Evolutionary conservation across 345 rosid genomes (phyloP).

Genomic region (Cardamine resedifolia): DNA sequence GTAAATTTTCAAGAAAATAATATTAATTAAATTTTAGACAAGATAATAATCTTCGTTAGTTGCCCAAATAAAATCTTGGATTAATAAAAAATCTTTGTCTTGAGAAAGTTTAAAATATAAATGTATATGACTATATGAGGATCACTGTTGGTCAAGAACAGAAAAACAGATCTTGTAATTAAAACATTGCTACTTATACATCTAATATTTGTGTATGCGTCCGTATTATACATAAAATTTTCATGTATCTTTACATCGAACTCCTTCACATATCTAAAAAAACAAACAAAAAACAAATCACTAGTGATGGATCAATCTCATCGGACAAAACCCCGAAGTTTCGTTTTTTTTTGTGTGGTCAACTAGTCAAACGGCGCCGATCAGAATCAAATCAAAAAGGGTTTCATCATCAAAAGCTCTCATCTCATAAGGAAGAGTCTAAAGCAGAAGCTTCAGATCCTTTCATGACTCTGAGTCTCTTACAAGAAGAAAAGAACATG

Average conservation of each 20-base stretch:
- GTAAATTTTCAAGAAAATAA: no score
- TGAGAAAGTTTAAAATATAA: not conserved
- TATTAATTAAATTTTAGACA: not conserved
- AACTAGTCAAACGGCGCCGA: slow-evolving; percentile 13
- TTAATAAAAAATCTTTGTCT: no score
- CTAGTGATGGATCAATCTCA: slow-evolving; percentile 23
- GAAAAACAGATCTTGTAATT: slow-evolving; percentile 12
- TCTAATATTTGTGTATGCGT: slow-evolving; percentile 1
- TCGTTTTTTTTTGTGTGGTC: slow-evolving; percentile 17
- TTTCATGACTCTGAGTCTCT: slow-evolving; percentile 58
- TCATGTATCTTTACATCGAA: slow-evolving; percentile 38
- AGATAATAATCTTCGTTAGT: no score
- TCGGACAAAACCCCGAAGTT: slow-evolving; percentile 22
- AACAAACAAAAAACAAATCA: not conserved
- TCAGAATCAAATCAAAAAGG: slow-evolving; percentile 37
- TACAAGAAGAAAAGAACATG: slow-evolving; percentile 59
- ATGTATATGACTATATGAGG: not conserved
- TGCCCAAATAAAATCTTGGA: no score
- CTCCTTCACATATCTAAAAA: slow-evolving; percentile 3
- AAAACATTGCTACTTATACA: slow-evolving; percentile 18
- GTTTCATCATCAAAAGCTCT: slow-evolving; percentile 22
- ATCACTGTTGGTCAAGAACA: not conserved
- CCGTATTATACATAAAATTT: slow-evolving; percentile 24
- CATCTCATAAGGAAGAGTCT: slow-evolving; percentile 27
- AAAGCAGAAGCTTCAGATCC: slow-evolving; percentile 51